Percentiles rank a stretch among this genome's conserved stretches.
phyloP scores from a whole-genome alignment of 2,329 filamentous ascomycete species.

The Lecanicillium sp. region DNA sequence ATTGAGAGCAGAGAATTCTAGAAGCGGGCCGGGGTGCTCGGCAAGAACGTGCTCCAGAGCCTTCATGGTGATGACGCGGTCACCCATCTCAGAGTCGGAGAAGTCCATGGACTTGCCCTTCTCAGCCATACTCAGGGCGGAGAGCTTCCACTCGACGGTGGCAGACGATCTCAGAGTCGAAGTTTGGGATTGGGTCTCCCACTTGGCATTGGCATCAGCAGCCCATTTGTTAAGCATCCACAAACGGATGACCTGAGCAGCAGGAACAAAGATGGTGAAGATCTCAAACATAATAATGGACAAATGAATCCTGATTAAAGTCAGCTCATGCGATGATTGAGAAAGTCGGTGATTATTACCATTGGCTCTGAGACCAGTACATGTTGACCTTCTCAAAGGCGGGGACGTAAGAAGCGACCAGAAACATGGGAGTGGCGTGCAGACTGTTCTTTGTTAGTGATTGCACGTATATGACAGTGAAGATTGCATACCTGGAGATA shows the following conservation, averaged over 20 bases:
- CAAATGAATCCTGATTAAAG: conserved; percentile 34
- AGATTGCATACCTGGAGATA: conserved; percentile 24
- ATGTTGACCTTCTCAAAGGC: conserved; percentile 36
- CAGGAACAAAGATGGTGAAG: conserved; percentile 48
- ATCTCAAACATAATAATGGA: conserved; percentile 50
- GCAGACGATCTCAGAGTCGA: conserved; percentile 17
- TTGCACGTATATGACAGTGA: not conserved
- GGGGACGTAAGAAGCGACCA: conserved; percentile 40
- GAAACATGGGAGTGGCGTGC: conserved; percentile 51
- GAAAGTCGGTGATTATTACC: conserved; percentile 29
- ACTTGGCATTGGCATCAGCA: conserved; percentile 23
- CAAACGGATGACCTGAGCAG: conserved; percentile 24
- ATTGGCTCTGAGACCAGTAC: conserved; percentile 47
- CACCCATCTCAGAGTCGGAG: conserved; percentile 23
- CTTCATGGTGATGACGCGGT: conserved; percentile 44
- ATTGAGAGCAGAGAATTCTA: conserved; percentile 46
- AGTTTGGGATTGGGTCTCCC: conserved; percentile 23
- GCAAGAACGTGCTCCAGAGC: conserved; percentile 44
- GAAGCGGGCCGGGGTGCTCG: conserved; percentile 39
- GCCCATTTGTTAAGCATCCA: conserved; percentile 20
- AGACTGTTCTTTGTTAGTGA: conserved; percentile 29
- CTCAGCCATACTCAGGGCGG: conserved; percentile 20
- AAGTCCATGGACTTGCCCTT: conserved; percentile 27
- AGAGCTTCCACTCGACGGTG: conserved; percentile 17
- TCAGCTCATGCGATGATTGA: not conserved